phyloP scores from a whole-genome alignment of 1,139 yeast species.

The Saccharomyces hybrid region DNA sequence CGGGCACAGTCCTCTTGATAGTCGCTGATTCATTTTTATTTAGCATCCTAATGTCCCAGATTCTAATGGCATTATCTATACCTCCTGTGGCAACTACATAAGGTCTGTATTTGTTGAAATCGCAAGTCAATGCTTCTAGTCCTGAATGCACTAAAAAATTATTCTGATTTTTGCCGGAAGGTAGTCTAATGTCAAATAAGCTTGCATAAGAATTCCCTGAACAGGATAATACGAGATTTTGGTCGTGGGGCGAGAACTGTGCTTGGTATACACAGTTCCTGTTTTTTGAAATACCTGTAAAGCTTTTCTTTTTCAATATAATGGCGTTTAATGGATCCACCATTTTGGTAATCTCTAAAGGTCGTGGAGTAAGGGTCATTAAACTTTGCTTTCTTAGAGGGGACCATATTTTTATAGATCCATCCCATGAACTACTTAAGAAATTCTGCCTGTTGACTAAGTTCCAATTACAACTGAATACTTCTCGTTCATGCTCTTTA shows the following conservation, averaged over 20 bases:
- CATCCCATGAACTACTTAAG: slow-evolving; percentile 88
- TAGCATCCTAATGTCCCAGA: slow-evolving; percentile 85
- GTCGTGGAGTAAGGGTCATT: slow-evolving; percentile 45
- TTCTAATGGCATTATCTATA: slow-evolving; percentile 72
- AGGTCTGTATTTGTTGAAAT: slow-evolving; percentile 85
- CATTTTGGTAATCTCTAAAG: slow-evolving; percentile 11
- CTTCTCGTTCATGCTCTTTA: slow-evolving; percentile 78
- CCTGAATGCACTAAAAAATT: slow-evolving; percentile 72
- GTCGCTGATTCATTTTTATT: slow-evolving; percentile 39
- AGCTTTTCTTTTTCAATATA: slow-evolving; percentile 10
- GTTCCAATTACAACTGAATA: slow-evolving; percentile 85
- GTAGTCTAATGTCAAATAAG: slow-evolving; percentile 75
- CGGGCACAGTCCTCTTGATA: slow-evolving; percentile 38
- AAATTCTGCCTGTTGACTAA: slow-evolving; percentile 65
- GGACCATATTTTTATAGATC: slow-evolving; percentile 66
- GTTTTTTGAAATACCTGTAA: slow-evolving; percentile 13
- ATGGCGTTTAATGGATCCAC: slow-evolving; percentile 6
- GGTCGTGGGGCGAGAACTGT: slow-evolving; percentile 78
- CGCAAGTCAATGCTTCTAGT: slow-evolving; percentile 70
- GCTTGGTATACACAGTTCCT: slow-evolving; percentile 69
- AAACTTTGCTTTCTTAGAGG: slow-evolving; percentile 56
- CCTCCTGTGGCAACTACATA: slow-evolving; percentile 80
- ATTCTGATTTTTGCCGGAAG: slow-evolving; percentile 48
- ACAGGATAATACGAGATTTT: slow-evolving; percentile 61
- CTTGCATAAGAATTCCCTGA: slow-evolving; percentile 75